Evolutionary conservation across 164 flowering plant species (phyloP), one percentile per base, ranked within the genome.

Genomic region (Magnolia sinica): DNA sequence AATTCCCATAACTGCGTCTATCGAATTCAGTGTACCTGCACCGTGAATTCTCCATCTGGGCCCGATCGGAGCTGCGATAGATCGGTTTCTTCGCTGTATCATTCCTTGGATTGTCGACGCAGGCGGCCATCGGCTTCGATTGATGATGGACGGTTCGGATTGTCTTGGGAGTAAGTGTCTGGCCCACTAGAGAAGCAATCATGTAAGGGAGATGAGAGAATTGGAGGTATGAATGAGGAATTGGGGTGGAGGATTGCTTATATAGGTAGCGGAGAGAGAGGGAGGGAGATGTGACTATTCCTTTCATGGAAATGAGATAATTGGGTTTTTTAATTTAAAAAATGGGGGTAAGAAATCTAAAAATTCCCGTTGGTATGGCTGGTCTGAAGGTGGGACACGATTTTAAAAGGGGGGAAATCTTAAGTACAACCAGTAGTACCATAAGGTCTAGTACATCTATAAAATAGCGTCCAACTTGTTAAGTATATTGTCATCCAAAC

Each of bases 51-150:
- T 77, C 82, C 1, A 31, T 24, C n/a, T 59, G 69, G 29, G 72
- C 6, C 24, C 31, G 22, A 20, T 70, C 72, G 7, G 70, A 29
- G 23, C 72, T 66, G 31, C 55, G 70, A 23, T 71, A 75, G 45
- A 23, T 49, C 6, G 73, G 63, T 10, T 27, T 68, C n/a, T 20
- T 75, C 4, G 74, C 13, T 3, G 61, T 11, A 4, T 68, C 55
- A n/a, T 45, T 37, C 64, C 80, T 71, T 23, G 73, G 68, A 18
- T 73, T 76, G 31, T 78, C 73, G 65, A 80, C 74, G 19, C 81
- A 78, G 73, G 85, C 70, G 9, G 79, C 77, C 85, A 83, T 83
- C 59, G 11, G 23, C 50, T 24, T 16, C 69, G 58, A 16, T 50
- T 70, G 61, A 61, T 20, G n/a, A 37, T 11, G 37, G 37, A n/a